Base-by-base conservation (phyloP, 2,329 filamentous ascomycete genomes). In the Penicillium sp. region DNA sequence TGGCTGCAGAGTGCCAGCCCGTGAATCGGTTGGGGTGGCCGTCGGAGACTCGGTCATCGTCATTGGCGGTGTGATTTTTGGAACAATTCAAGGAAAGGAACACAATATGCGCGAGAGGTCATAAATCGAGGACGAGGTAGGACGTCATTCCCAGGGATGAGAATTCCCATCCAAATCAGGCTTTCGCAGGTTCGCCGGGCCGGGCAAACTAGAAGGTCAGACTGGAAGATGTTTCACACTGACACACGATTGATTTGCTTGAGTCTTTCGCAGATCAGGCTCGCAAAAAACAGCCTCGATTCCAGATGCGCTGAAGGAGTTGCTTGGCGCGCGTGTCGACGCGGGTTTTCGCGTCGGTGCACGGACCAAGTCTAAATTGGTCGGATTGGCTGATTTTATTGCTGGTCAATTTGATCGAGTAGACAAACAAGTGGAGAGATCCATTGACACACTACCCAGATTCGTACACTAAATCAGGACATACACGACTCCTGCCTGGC, bases 281-380 rank as follows among this genome's bases (percentile, higher is more conserved):
- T n/a, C n/a, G n/a, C n/a, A n/a, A n/a, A n/a, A 39, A n/a, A 39
- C 2, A 37, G 29, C 29, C 15, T 39, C 34, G 34, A 36, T 36
- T 47, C 10, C 34, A 17, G 13, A 52, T 27, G 36, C n/a, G 50
- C 30, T 7, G 13, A n/a, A 26, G 7, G 37, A 40, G 17, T 21
- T 30, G 27, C 36, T 20, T 8, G 26, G 23, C 39, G 42, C 54
- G 41, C 50, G 51, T 32, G 46, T 24, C 30, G 51, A 60, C 68
- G 67, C 65, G 66, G 59, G 58, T 62, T 65, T 66, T 68, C 68
- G 68, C 64, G 67, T 70, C 55, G 9, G 52, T 13, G 68, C 68
- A 70, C 67, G 53, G 68, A 60, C 67, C 67, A 68, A 1, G 21
- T 58, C 54, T 68, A 62, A 48, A 70, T 68, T 54, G 58, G n/a